Conservation (phyloP, 495 filamentous ascomycete species). For the Neurospora sp. region DNA sequence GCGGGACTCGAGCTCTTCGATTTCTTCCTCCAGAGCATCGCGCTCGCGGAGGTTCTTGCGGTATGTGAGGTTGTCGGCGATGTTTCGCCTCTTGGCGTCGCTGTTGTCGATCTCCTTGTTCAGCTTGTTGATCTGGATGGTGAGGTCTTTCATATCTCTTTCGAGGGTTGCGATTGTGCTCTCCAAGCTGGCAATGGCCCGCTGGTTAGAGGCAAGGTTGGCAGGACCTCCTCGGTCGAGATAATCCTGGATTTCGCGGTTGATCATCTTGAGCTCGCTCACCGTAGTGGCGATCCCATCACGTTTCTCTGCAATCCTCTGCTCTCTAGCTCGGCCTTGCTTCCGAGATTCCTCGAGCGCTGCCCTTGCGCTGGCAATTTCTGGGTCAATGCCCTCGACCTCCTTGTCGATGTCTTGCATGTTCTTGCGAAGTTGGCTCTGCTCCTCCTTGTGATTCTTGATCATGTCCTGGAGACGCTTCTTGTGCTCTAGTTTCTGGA, state of each 20-base stretch:
- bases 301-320: constrained; percentile 60
- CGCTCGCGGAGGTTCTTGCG: constrained; percentile 62
- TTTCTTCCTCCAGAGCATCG: constrained; percentile 54
- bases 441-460: constrained; percentile 59
- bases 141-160: constrained; percentile 54
- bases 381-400: constrained; percentile 57
- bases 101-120: constrained; percentile 67
- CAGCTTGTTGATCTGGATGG: constrained; percentile 62
- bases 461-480: constrained; percentile 54
- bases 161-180: constrained; percentile 55
- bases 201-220: constrained; percentile 57
- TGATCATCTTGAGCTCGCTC: constrained; percentile 63
- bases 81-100: constrained; percentile 67
- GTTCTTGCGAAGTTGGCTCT: constrained; percentile 52
- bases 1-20: constrained; percentile 64
- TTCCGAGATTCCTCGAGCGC: constrained; percentile 65
- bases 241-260: constrained; percentile 72
- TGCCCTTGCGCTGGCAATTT: constrained; percentile 61
- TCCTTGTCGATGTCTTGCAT: constrained; percentile 59
- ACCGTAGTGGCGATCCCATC: constrained; percentile 60
- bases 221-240: constrained; percentile 61
- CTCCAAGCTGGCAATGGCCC: constrained; percentile 57
- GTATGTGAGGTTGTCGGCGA: constrained; percentile 78
- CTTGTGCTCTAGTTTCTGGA: constrained; percentile 70
- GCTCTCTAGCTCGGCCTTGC: constrained; percentile 61